A percentile compares a stretch with the other conserved stretches of the same genome.
Conservation (phyloP, 1,284 basidiomycete species). For the Cryptococcus wingfieldii region DNA sequence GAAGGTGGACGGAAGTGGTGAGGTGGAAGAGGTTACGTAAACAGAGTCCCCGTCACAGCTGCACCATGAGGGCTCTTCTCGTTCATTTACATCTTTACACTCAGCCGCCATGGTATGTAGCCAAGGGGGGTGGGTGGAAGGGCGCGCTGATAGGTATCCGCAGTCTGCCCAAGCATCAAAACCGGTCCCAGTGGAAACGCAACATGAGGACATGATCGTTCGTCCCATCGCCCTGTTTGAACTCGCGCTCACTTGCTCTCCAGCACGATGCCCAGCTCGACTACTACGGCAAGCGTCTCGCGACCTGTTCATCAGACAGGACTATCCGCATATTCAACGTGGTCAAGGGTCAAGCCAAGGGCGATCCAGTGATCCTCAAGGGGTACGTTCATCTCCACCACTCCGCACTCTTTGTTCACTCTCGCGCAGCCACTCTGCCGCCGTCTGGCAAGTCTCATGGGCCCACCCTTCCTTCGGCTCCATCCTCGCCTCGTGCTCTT, state of each 20-base stretch:
- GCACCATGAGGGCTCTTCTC: too few species aligned
- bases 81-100: too few species aligned
- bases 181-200: slow-evolving; percentile 64
- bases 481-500: slow-evolving; percentile 94
- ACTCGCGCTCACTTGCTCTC: not conserved
- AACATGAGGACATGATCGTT: slow-evolving; percentile 94
- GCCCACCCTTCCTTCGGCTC: slow-evolving; percentile 95
- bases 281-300: slow-evolving; percentile 93
- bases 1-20: too few species aligned
- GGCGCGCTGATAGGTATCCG: too few species aligned
- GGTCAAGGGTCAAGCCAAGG: slow-evolving; percentile 69
- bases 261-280: slow-evolving; percentile 98
- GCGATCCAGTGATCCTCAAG: slow-evolving; percentile 69
- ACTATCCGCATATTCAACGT: slow-evolving; percentile 96
- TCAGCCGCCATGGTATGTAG: too few species aligned
- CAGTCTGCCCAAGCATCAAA: slow-evolving; percentile 35
- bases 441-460: slow-evolving; percentile 99
- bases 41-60: too few species aligned
- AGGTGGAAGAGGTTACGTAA: too few species aligned
- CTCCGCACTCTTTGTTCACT: not conserved
- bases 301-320: slow-evolving; percentile 93
- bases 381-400: slow-evolving; percentile 58
- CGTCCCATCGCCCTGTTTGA: slow-evolving; percentile 32
- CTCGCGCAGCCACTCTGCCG: slow-evolving; percentile 72
- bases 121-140: too few species aligned